phyloP scores from a whole-genome alignment of 129 eudicot genomes.

The Flaveria linearis region DNA sequence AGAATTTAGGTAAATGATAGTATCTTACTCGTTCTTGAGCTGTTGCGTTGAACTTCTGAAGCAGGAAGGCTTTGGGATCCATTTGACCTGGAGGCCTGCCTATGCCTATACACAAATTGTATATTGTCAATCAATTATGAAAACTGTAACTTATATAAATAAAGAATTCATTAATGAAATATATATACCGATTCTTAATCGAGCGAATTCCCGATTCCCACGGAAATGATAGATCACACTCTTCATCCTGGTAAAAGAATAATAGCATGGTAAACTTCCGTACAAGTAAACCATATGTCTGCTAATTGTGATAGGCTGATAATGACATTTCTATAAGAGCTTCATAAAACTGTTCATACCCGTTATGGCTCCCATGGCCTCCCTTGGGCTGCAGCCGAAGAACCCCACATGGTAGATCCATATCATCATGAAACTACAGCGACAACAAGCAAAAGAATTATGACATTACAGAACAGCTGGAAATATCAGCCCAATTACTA shows the following conservation, averaged over 20 bases:
- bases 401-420: conserved; percentile 89
- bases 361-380: conserved; percentile 83
- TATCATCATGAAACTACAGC: conserved; percentile 80
- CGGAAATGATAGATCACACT: conserved; percentile 78
- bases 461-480: background rate
- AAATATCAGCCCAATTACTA: background rate
- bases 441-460: conserved; percentile 23
- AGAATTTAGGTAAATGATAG: conserved; percentile 7
- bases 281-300: background rate
- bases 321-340: background rate
- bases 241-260: conserved; percentile 53
- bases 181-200: conserved; percentile 76
- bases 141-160: conserved; percentile 4
- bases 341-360: conserved; percentile 46
- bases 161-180: background rate
- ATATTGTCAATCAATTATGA: background rate
- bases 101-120: conserved; percentile 48
- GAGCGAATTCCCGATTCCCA: conserved; percentile 71
- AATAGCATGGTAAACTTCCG: background rate
- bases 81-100: conserved; percentile 94
- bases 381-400: conserved; percentile 77
- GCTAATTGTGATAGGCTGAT: background rate
- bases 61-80: conserved; percentile 99
- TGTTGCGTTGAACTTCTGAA: conserved; percentile 78
- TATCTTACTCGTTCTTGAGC: conserved; percentile 71